A percentile compares a stretch with the other conserved stretches of the same genome.
Evolutionary conservation across 2,329 filamentous ascomycete genomes (phyloP).

Genomic region (Cladosporium sp.): DNA sequence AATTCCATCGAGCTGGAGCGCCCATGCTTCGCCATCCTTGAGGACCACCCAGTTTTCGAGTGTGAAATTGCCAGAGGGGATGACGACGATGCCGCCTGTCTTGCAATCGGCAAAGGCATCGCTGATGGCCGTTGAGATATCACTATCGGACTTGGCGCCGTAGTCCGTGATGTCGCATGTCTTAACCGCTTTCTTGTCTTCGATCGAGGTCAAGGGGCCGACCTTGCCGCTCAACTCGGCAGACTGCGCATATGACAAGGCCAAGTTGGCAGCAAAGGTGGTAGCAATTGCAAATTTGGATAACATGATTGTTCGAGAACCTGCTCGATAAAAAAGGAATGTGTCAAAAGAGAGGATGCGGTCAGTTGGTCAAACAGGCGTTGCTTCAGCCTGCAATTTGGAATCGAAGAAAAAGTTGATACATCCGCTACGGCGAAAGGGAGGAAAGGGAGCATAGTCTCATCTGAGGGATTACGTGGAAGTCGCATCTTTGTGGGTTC

Average conservation of each 20-base stretch:
- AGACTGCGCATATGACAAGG: constrained; percentile 27
- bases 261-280: constrained; percentile 19
- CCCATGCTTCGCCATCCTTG: constrained; percentile 45
- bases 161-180: constrained; percentile 52
- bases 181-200: constrained; percentile 44
- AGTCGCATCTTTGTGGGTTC: no score
- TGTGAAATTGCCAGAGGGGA: constrained; percentile 48
- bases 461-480: no score
- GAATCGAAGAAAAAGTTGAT: not conserved
- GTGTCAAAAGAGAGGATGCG: not conserved
- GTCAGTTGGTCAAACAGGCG: not conserved
- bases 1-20: constrained; percentile 50
- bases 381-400: not conserved
- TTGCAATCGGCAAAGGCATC: constrained; percentile 50
- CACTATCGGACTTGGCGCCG: constrained; percentile 49
- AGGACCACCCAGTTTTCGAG: constrained; percentile 49
- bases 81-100: constrained; percentile 47
- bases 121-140: constrained; percentile 47
- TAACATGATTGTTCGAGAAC: constrained; percentile 11
- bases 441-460: no score
- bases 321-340: constrained; percentile 10
- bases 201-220: constrained; percentile 41
- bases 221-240: constrained; percentile 42
- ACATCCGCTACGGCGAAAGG: not conserved
- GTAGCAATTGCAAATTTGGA: constrained; percentile 7